phyloP scores from a whole-genome alignment of 768 basidiomycete species.

The Lepiota brunneoincarnata region DNA sequence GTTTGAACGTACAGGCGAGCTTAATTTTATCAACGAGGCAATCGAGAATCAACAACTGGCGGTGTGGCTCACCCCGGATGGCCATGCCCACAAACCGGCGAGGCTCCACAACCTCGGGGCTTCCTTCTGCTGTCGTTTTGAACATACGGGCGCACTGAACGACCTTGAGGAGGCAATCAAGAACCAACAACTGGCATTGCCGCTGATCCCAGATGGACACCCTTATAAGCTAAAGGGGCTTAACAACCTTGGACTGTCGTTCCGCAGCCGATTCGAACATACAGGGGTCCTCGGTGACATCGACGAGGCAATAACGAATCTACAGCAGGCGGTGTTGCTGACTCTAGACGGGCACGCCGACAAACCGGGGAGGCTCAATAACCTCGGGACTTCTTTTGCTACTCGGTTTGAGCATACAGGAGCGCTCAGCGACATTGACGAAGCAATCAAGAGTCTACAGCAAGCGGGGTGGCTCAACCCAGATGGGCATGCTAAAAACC shows the following conservation, averaged over 20 bases:
- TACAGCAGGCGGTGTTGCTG: constrained; percentile 15
- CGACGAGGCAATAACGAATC: constrained; percentile 18
- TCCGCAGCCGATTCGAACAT: constrained; percentile 14
- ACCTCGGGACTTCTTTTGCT: too few species aligned
- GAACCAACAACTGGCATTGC: background rate
- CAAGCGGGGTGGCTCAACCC: background rate
- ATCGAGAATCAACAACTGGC: background rate
- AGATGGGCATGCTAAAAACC: background rate
- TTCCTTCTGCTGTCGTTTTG: background rate
- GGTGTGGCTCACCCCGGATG: background rate
- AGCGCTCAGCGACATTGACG: background rate
- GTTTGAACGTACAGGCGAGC: background rate
- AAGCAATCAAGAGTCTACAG: background rate
- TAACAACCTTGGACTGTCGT: background rate
- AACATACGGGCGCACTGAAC: background rate
- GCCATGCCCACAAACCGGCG: background rate
- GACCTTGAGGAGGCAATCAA: background rate
- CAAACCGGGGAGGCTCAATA: too few species aligned
- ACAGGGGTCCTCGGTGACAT: constrained; percentile 16
- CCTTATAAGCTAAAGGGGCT: background rate
- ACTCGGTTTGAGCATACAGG: too few species aligned
- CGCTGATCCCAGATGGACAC: background rate
- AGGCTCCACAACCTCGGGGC: background rate
- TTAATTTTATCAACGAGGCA: background rate
- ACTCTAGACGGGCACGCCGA: background rate